Conservation (phyloP, 208 protist species). For the Borovskyia barvae region DNA sequence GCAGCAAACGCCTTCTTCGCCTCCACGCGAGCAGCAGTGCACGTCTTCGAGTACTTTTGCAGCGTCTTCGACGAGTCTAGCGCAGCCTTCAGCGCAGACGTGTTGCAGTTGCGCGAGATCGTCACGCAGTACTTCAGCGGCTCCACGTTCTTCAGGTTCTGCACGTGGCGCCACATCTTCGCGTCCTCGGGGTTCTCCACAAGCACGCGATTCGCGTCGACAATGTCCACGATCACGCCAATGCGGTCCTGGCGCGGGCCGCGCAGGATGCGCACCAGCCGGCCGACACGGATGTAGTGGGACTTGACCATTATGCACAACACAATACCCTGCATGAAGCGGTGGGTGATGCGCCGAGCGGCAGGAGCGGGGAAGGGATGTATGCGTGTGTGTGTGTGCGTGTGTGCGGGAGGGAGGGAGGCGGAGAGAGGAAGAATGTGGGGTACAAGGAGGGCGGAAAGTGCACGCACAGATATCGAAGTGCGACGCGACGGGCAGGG, state of each 20-base stretch:
- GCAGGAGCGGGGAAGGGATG: not conserved
- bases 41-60: conserved; percentile 85
- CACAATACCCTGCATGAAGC: conserved; percentile 19
- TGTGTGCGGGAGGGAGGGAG: not conserved
- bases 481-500: too few relatives aligned
- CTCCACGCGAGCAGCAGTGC: conserved; percentile 65
- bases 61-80: conserved; percentile 70
- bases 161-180: conserved; percentile 91
- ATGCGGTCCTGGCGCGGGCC: conserved; percentile 62
- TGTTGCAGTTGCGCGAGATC: conserved; percentile 68
- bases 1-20: conserved; percentile 82
- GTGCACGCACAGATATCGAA: too few relatives aligned
- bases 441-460: too few relatives aligned
- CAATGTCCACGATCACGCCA: conserved; percentile 83
- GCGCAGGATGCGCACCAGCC: conserved; percentile 64
- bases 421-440: not conserved
- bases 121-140: conserved; percentile 73
- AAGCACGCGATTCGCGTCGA: conserved; percentile 88
- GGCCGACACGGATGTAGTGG: conserved; percentile 53
- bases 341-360: not conserved
- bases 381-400: conserved; percentile 7
- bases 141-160: conserved; percentile 88
- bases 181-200: conserved; percentile 87
- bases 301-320: conserved; percentile 58
- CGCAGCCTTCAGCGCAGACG: conserved; percentile 74